Evolutionary conservation across 106 monocot species (phyloP), one percentile per base, ranked within the genome.

Genomic region (Dioscorea dumetorum): DNA sequence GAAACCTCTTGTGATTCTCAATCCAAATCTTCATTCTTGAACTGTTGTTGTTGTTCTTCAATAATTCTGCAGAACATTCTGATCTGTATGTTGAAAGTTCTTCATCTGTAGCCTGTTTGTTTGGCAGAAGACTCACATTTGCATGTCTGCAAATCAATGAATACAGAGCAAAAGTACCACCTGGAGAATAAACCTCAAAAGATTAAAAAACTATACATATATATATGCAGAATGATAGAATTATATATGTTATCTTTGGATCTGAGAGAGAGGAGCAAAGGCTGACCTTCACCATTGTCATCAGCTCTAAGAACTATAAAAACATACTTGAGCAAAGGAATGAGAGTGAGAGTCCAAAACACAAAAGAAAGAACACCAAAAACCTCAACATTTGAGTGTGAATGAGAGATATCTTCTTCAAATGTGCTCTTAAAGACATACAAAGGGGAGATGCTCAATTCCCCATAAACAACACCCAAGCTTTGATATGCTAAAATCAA

Each of bases 81-180:
- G 73, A n/a, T 71, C 71, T 83, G 24, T 82, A 83, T 6, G 83
- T 83, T 2, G 83, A 83, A 17, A 83, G 61, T 59, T 83, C 74
- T 74, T 83, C 83, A 71, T 83, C 83, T 13, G 78, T 70, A 31
- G 75, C 71, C 57, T 83, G 83, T 63, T 71, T 78, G 32, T 83
- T 83, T 11, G 83, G 83, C 33, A 83, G 67, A 51, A 83, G 83
- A 67, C 83, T 74, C 14, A 83, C 83, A 62, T 78, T 75, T 2
- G 78, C 83, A 71, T 83, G 78, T 59, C 83, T 70, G 70, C 83
- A 83, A 33, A 83, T 83, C 49, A 70, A 63, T 24, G 78, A 83
- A 56, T 83, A 83, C 28, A 83, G 60, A 35, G 78, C 83, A 71
- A 83, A 78, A 16, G 83, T 83, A 61, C 83, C 83, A 63, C 83